phyloP scores from a whole-genome alignment of 2,329 filamentous ascomycete genomes.

The Ophiosphaerella korrae region DNA sequence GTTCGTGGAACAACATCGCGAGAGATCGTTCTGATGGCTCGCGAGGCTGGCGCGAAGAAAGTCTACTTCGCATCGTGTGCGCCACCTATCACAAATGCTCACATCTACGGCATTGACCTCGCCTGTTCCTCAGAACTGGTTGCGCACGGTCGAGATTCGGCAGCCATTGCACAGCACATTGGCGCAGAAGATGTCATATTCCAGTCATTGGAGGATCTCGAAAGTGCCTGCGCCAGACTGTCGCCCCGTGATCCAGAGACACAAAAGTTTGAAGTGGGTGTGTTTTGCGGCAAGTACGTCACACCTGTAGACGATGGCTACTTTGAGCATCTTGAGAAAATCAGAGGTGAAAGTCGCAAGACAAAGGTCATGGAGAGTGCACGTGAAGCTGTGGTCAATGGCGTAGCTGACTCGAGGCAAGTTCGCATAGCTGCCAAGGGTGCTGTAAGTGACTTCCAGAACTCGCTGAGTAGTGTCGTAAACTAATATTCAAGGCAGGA shows the following conservation, averaged over 20 bases:
- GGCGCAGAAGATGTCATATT: conserved; percentile 79
- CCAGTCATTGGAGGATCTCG: conserved; percentile 78
- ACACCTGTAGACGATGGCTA: conserved; percentile 80
- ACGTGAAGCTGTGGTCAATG: conserved; percentile 67
- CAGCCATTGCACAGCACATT: conserved; percentile 69
- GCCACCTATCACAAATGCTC: conserved; percentile 81
- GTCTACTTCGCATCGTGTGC: conserved; percentile 84
- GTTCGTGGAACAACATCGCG: conserved; percentile 83
- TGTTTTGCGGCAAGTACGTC: conserved; percentile 87
- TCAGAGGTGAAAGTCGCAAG: conserved; percentile 73
- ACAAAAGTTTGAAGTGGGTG: conserved; percentile 82
- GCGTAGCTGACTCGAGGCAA: conserved; percentile 64
- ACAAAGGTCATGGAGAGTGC: conserved; percentile 69
- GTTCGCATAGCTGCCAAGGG: conserved; percentile 67
- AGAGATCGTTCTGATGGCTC: conserved; percentile 82
- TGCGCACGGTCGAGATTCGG: conserved; percentile 67
- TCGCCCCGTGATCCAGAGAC: conserved; percentile 62
- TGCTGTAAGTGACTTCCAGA: conserved; percentile 45
- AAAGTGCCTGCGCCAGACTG: conserved; percentile 75
- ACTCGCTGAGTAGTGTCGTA: neutral
- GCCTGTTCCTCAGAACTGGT: conserved; percentile 74
- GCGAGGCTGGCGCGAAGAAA: conserved; percentile 79
- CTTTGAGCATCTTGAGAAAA: conserved; percentile 76
- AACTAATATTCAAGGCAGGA: conserved; percentile 35
- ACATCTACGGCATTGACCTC: conserved; percentile 84